Base-by-base conservation (phyloP, 495 filamentous ascomycete genomes). In the Neurospora sp. region DNA sequence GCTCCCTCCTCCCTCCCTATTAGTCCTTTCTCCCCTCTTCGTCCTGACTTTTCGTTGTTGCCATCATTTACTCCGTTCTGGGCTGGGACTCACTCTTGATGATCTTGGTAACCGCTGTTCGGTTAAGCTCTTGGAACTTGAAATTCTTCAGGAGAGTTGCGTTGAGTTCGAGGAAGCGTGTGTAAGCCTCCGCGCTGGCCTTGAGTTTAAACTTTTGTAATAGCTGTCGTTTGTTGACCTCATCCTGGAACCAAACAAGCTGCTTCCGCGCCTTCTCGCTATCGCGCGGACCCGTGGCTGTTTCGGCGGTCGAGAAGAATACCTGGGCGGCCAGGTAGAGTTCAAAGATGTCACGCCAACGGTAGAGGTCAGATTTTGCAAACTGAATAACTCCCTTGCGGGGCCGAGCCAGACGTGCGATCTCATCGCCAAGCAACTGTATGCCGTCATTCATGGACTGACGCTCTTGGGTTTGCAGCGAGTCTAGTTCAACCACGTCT, bases 41-140 rank as follows among this genome's bases (percentile, higher is more conserved):
- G n/a, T 70, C 12, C 35, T 16, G 69, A 39, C 18, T 14, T 23
- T 38, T 4, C 18, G 69, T 46, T 41, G 20, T 31, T 66, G 23
- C 12, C 14, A 66, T 37, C 6, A 14, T 35, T 18, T 31, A 18
- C 14, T 66, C 54, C 54, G 12, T 37, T 18, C 54, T 66, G 23
- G 23, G 54, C 54, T 38, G 40, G 14, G 18, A 79, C 86, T 75
- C 79, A 91, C 91, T 94, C 81, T 94, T 94, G 76, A 94, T 83
- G 38, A 94, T 94, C 80, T 94, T 94, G 23, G 79, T 83, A 77
- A 93, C 86, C 1, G 92, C 92, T 20, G 83, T 84, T 70, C 86
- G 84, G 75, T 94, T 94, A 46, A 93, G 87, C 75, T 92, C 90
- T 73, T 92, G 91, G 75, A 93, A 94, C 75, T 87, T 87, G 72